Evolutionary conservation across 2,329 filamentous ascomycete species (phyloP), one percentile per base, ranked within the genome.

Genomic region (Alternaria panax): DNA sequence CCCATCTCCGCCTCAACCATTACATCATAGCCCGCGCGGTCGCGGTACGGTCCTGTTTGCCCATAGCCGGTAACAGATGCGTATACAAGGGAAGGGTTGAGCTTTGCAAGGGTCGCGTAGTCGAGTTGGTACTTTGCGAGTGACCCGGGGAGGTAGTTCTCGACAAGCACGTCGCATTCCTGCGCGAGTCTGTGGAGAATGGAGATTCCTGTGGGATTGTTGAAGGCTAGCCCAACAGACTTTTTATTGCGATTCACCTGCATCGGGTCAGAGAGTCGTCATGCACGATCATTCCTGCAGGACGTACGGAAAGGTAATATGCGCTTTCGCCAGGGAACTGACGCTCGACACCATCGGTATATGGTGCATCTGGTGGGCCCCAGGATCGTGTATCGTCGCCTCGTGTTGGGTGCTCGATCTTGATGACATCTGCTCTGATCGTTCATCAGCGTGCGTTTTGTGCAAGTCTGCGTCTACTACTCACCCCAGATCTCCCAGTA

Each of bases 1-100:
- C 95, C 95, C 82, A 98, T 95, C 78, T 98, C 95, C 40, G 93
- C 95, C 81, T 98, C 95, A 6, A 99, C 93, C 94, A 99, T 98
- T 68, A 99, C 95, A 79, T 99, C 95, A 83, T 98, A 99, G 8
- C 95, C 95, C 2, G 95, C 93, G 12, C 95, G 87, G 64, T 88
- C 86, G 12, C 89, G 87, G 78, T 95, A 96, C 0, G 95, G 94
- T 0, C 95, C 95, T 1, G 91, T 96, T 77, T 98, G 95, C 2
- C 95, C 95, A 72, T 97, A 98, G 0, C 95, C 95, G 0, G 95
- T 98, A 67, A 98, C 96, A 65, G 92, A 97, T 8, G 94, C 92
- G 74, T 98, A 98, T 68, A 98, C 92, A 43, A 99, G 83, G 4
- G 85, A 82, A 0, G 94, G 93, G 72, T 97, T 98, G 74, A 97